A percentile compares a stretch with the other conserved stretches of the same genome.
phyloP scores from a whole-genome alignment of 1,139 yeast genomes.

The Pichia inconspicua region DNA sequence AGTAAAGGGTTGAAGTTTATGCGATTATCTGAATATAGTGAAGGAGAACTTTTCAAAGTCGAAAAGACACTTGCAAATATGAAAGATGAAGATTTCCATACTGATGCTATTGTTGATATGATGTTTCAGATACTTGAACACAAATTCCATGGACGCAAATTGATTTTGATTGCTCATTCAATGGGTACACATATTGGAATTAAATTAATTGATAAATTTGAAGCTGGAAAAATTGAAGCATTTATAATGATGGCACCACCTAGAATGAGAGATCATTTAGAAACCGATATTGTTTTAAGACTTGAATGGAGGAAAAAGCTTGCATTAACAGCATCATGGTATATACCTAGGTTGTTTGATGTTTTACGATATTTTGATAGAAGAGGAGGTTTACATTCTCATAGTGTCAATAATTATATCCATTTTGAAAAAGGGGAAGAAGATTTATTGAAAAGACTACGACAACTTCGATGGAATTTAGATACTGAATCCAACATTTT shows the following conservation, averaged over 20 bases:
- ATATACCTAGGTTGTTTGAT: slow-evolving; percentile 48
- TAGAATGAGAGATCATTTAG: slow-evolving; percentile 23
- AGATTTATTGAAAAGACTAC: slow-evolving; percentile 37
- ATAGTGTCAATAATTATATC: slow-evolving; percentile 37
- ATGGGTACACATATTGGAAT: slow-evolving; percentile 61
- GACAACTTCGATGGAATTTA: slow-evolving; percentile 66
- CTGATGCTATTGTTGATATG: slow-evolving; percentile 40
- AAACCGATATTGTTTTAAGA: slow-evolving; percentile 11
- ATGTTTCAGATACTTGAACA: slow-evolving; percentile 32
- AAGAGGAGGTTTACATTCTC: slow-evolving; percentile 51
- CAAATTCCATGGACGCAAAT: slow-evolving; percentile 31
- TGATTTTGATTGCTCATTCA: slow-evolving; percentile 66
- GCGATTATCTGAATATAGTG: slow-evolving; percentile 19
- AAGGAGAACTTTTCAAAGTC: slow-evolving; percentile 20
- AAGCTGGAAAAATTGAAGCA: slow-evolving; percentile 37
- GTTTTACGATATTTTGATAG: slow-evolving; percentile 54
- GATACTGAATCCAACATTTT: slow-evolving; percentile 52
- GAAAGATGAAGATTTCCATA: slow-evolving; percentile 37
- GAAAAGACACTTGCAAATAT: slow-evolving; percentile 22
- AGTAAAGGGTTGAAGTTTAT: slow-evolving; percentile 11
- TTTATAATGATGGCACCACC: slow-evolving; percentile 51
- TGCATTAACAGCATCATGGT: slow-evolving; percentile 23
- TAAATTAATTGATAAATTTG: slow-evolving; percentile 40
- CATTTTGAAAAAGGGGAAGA: slow-evolving; percentile 19
- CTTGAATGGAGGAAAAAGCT: slow-evolving; percentile 13